Evolutionary conservation across 768 basidiomycete genomes (phyloP).

Genomic region (Gelatoporia subvermispora): DNA sequence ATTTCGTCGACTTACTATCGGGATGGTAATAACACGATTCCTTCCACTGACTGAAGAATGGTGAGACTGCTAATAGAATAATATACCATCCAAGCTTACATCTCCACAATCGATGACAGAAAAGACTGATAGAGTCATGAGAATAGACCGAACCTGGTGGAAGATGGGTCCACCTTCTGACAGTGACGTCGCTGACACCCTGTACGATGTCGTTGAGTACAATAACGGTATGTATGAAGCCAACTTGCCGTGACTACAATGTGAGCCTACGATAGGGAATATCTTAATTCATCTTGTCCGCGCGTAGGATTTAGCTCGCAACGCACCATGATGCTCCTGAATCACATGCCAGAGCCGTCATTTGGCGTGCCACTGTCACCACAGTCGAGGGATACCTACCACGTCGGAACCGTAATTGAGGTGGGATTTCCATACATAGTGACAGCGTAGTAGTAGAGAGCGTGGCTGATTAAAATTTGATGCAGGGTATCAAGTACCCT

Average conservation of each 20-base stretch:
- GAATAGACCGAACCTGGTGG: too few species aligned
- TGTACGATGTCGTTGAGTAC: not conserved
- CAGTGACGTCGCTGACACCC: conserved; percentile 21
- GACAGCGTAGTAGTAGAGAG: conserved; percentile 20
- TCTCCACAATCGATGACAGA: conserved; percentile 21
- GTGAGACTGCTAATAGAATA: too few species aligned
- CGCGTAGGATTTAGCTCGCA: too few species aligned
- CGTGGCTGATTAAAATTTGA: conserved; percentile 9
- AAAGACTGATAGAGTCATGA: conserved; percentile 10
- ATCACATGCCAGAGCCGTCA: not conserved
- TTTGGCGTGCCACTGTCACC: too few species aligned
- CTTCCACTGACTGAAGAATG: conserved; percentile 13
- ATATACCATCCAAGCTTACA: conserved; percentile 2
- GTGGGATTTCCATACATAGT: conserved; percentile 16
- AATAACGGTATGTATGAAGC: too few species aligned
- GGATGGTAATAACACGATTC: conserved; percentile 11
- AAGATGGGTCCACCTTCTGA: conserved; percentile 15
- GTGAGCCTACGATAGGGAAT: conserved; percentile 1
- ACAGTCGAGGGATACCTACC: conserved; percentile 8
- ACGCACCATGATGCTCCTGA: conserved; percentile 20
- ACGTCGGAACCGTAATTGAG: conserved; percentile 11
- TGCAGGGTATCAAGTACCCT: conserved; percentile 17
- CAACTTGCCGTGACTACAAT: conserved; percentile 9
- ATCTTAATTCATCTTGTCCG: too few species aligned
- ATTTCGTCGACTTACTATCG: conserved; percentile 14